phyloP scores from a whole-genome alignment of 2,329 filamentous ascomycete species.

The Periconia sp. region DNA sequence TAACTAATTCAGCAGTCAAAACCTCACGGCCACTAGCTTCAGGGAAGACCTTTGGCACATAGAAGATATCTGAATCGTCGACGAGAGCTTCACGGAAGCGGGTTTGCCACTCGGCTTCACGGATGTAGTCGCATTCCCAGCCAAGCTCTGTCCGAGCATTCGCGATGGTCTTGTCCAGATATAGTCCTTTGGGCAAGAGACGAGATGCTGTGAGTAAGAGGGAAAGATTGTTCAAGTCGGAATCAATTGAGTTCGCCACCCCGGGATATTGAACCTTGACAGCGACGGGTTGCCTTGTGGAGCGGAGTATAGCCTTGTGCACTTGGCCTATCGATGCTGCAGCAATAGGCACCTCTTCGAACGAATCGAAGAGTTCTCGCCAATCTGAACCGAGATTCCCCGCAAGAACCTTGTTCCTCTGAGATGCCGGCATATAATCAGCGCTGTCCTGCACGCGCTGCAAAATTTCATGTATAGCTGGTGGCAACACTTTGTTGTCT shows the following conservation, averaged over 20 bases:
- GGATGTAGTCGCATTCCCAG: slow-evolving; percentile 96
- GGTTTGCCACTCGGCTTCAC: slow-evolving; percentile 81
- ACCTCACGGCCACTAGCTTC: slow-evolving; percentile 87
- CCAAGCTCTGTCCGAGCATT: slow-evolving; percentile 90
- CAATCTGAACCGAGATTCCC: slow-evolving; percentile 83
- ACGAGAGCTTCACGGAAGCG: slow-evolving; percentile 79
- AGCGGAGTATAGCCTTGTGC: slow-evolving; percentile 80
- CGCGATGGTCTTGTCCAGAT: slow-evolving; percentile 95
- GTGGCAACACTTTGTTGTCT: slow-evolving; percentile 92
- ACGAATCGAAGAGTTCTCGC: slow-evolving; percentile 81
- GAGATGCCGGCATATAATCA: slow-evolving; percentile 96
- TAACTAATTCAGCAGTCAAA: slow-evolving; percentile 90
- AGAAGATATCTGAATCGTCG: slow-evolving; percentile 76
- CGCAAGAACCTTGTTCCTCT: slow-evolving; percentile 82
- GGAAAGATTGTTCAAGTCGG: slow-evolving; percentile 91
- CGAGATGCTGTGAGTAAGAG: slow-evolving; percentile 89
- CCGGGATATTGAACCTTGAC: slow-evolving; percentile 98
- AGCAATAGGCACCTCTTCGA: slow-evolving; percentile 90
- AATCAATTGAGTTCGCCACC: slow-evolving; percentile 94
- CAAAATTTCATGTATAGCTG: slow-evolving; percentile 83
- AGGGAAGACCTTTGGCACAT: slow-evolving; percentile 76
- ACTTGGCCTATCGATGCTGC: slow-evolving; percentile 98
- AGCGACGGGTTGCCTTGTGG: slow-evolving; percentile 77
- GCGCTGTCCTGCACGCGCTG: slow-evolving; percentile 95
- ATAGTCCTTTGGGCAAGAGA: slow-evolving; percentile 88